Conservation (phyloP, 2,329 filamentous ascomycete species). For the Sporothrix pallida region DNA sequence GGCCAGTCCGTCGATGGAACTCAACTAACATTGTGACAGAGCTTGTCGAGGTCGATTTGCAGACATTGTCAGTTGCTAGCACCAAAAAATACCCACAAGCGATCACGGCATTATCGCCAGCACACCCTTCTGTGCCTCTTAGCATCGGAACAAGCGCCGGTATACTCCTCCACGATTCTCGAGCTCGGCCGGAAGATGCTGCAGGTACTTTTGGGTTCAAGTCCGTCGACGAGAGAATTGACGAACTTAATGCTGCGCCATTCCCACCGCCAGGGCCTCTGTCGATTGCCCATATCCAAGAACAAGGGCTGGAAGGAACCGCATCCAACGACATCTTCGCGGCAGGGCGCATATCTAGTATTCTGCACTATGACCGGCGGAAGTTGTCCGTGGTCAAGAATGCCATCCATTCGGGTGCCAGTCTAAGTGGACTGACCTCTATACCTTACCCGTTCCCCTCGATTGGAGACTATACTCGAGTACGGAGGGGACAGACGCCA, state of each 20-base stretch:
- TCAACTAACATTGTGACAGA: slow-evolving; percentile 45
- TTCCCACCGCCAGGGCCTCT: slow-evolving; percentile 82
- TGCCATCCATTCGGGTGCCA: slow-evolving; percentile 82
- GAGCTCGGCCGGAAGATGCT: slow-evolving; percentile 49
- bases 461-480: slow-evolving; percentile 57
- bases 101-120: slow-evolving; percentile 80
- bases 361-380: slow-evolving; percentile 86
- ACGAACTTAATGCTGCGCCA: slow-evolving; percentile 51
- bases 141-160: slow-evolving; percentile 84
- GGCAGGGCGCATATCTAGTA: slow-evolving; percentile 84
- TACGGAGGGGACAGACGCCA: background rate
- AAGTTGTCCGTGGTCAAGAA: slow-evolving; percentile 79
- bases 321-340: slow-evolving; percentile 83
- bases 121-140: slow-evolving; percentile 69
- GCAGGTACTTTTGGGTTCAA: slow-evolving; percentile 41
- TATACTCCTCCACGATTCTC: slow-evolving; percentile 81
- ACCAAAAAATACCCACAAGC: slow-evolving; percentile 77
- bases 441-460: slow-evolving; percentile 72
- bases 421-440: slow-evolving; percentile 74
- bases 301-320: slow-evolving; percentile 54
- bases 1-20: no score
- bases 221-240: slow-evolving; percentile 48
- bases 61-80: slow-evolving; percentile 71
- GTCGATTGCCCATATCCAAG: slow-evolving; percentile 78
- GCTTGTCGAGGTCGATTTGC: slow-evolving; percentile 81